Conservation (phyloP, 495 filamentous ascomycete species). For the Lepraria neglecta region DNA sequence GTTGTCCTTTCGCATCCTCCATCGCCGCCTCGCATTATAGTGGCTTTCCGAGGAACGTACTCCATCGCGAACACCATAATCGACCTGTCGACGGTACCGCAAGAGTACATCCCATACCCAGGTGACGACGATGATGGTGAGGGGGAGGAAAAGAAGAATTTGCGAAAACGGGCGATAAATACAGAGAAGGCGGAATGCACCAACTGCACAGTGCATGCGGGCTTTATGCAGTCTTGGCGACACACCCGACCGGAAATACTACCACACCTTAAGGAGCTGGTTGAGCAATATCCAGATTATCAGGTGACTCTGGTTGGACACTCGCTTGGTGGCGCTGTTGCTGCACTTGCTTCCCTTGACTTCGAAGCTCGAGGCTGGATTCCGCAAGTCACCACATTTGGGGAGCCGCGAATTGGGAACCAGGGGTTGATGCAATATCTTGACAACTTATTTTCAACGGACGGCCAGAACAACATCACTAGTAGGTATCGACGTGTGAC, state of each 20-base stretch:
- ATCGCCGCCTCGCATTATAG: constrained; percentile 57
- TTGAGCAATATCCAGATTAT: constrained; percentile 59
- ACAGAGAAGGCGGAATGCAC: constrained; percentile 47
- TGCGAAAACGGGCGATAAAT: constrained; percentile 20
- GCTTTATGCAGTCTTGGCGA: constrained; percentile 79
- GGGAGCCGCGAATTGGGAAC: constrained; percentile 85
- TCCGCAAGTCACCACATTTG: constrained; percentile 80
- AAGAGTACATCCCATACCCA: constrained; percentile 85
- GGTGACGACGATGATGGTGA: constrained; percentile 40
- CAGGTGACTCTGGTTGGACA: constrained; percentile 76
- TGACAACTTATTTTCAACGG: constrained; percentile 52
- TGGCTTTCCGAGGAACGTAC: constrained; percentile 95
- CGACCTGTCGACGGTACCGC: constrained; percentile 80
- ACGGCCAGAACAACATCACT: constrained; percentile 26
- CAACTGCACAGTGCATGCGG: constrained; percentile 87
- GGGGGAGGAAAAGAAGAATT: constrained; percentile 6
- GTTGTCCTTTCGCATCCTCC: constrained; percentile 73
- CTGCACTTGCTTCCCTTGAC: constrained; percentile 78
- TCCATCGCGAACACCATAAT: constrained; percentile 83
- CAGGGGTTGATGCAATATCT: constrained; percentile 59
- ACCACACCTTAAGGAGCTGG: constrained; percentile 48
- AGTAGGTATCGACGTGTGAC: constrained; percentile 69
- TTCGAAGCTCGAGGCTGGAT: constrained; percentile 60
- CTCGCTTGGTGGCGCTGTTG: constrained; percentile 87
- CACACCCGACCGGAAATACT: constrained; percentile 61